Evolutionary conservation across 352 stramenopile genomes (phyloP).

Genomic region (Phytophthora fragariae): DNA sequence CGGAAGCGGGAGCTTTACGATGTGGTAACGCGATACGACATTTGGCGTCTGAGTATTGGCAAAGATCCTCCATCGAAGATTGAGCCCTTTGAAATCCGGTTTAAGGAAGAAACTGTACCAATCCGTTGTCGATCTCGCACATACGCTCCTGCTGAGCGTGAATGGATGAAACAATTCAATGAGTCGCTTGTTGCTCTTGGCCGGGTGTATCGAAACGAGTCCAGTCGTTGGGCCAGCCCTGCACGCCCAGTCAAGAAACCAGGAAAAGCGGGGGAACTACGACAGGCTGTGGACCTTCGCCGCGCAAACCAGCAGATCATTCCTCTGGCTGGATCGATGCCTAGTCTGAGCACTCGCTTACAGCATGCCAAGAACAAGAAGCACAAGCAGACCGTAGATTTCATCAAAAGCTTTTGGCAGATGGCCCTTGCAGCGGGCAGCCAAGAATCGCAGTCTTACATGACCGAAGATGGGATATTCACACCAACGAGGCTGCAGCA

Average conservation of each 20-base stretch:
- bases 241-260: constrained; percentile 4
- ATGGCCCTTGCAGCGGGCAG: not conserved
- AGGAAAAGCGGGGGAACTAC: constrained; percentile 2
- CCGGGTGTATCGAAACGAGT: constrained; percentile 4
- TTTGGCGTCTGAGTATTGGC: not conserved
- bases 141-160: not conserved
- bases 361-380: not conserved
- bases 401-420: constrained; percentile 14
- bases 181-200: constrained; percentile 4
- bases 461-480: constrained; percentile 9
- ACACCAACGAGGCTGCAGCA: constrained; percentile 5
- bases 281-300: constrained; percentile 9
- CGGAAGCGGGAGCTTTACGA: not conserved
- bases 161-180: not conserved
- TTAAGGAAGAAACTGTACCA: not conserved
- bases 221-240: constrained; percentile 2
- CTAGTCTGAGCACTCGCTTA: not conserved
- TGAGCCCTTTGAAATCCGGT: not conserved
- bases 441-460: constrained; percentile 8
- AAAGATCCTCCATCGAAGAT: constrained; percentile 9
- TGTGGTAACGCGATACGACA: not conserved
- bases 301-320: not conserved
- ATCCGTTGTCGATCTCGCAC: not conserved
- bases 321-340: constrained; percentile 4
- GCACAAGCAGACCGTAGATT: constrained; percentile 18